Evolutionary conservation across 2,329 filamentous ascomycete species (phyloP).

Genomic region (Tolypocladium amazonense): DNA sequence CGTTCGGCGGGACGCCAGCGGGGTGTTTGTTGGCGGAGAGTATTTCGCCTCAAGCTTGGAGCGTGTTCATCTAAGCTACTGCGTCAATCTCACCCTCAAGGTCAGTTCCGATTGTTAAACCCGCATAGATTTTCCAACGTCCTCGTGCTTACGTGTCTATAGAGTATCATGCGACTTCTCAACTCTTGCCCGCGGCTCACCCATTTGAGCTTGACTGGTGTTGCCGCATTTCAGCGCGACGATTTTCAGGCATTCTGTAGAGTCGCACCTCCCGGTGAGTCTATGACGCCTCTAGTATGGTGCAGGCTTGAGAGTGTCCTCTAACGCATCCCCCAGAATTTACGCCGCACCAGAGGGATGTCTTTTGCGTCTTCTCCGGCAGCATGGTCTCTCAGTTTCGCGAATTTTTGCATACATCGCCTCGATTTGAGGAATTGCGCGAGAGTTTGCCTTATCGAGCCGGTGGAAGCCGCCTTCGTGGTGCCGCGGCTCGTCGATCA

Average conservation of each 20-base stretch:
- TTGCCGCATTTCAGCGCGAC: conserved; percentile 77
- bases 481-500: conserved; percentile 5
- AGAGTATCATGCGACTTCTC: conserved; percentile 84
- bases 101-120: conserved; percentile 37
- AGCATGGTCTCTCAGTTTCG: conserved; percentile 69
- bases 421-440: conserved; percentile 34
- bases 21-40: conserved; percentile 36
- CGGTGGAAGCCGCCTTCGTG: conserved; percentile 5
- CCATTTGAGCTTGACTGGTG: conserved; percentile 87
- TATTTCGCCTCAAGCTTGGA: conserved; percentile 62
- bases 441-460: conserved; percentile 15
- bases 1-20: conserved; percentile 36
- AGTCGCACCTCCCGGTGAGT: conserved; percentile 62
- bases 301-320: background rate
- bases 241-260: conserved; percentile 81
- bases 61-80: conserved; percentile 93
- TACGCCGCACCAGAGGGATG: conserved; percentile 85
- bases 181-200: conserved; percentile 89
- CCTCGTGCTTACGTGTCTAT: conserved; percentile 8
- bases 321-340: conserved; percentile 51
- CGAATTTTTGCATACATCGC: conserved; percentile 57
- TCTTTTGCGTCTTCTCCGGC: conserved; percentile 97
- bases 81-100: conserved; percentile 69
- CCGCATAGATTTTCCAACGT: background rate
- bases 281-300: background rate